Percentiles rank a stretch among this genome's conserved stretches.
These are phyloP conservation scores for Lachnellula arida DNA, from an alignment of 2,329 filamentous ascomycete species.

Conservation along the genomic window DNA sequence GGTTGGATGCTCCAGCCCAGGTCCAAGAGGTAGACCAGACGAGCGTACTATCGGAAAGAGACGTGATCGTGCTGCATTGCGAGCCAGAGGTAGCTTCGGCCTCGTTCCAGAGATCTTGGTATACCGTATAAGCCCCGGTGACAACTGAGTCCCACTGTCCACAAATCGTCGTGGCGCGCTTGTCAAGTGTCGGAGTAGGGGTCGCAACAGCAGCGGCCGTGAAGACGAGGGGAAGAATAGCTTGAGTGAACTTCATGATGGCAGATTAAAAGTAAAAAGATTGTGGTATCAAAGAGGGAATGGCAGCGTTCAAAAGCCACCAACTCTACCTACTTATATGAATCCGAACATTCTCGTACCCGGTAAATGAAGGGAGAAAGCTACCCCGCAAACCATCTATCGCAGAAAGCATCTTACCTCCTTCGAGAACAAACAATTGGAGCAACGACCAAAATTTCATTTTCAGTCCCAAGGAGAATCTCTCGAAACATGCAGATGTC, in stretches of 20 bases:
- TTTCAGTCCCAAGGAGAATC: too few relatives aligned
- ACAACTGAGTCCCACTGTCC: slow-evolving; percentile 22
- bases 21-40: slow-evolving; percentile 38
- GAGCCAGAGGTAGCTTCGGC: slow-evolving; percentile 32
- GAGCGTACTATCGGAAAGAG: slow-evolving; percentile 30
- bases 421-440: not conserved
- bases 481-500: not conserved
- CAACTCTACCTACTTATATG: not conserved
- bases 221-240: slow-evolving; percentile 4
- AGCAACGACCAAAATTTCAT: not conserved
- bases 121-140: slow-evolving; percentile 35
- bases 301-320: not conserved
- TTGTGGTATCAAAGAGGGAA: not conserved
- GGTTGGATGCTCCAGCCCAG: slow-evolving; percentile 33
- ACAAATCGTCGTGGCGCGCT: slow-evolving; percentile 31
- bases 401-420: not conserved
- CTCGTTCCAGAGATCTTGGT: slow-evolving; percentile 33
- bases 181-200: slow-evolving; percentile 28
- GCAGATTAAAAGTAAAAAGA: not conserved
- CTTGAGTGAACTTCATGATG: slow-evolving; percentile 13
- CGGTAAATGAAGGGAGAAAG: not conserved
- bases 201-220: slow-evolving; percentile 4
- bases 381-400: not conserved
- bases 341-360: not conserved
- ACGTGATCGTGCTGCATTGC: slow-evolving; percentile 39